phyloP scores from a whole-genome alignment of 352 stramenopile species.

The Phytophthora hibernalis region DNA sequence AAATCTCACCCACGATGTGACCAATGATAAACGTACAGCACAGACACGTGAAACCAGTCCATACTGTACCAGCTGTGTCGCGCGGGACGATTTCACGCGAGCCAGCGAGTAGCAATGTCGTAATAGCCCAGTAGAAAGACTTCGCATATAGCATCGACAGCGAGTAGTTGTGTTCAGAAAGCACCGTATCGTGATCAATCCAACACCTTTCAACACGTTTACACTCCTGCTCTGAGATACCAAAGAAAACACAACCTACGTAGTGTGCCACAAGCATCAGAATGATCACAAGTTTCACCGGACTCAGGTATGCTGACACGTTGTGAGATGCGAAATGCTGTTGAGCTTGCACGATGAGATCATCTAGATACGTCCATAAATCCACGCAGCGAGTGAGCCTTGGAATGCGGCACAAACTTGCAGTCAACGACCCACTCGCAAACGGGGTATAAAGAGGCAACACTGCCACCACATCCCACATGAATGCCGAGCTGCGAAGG shows the following conservation, averaged over 20 bases:
- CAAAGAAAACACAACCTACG: slow-evolving; percentile 73
- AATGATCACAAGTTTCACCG: slow-evolving; percentile 73
- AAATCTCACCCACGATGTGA: slow-evolving; percentile 78
- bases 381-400: slow-evolving; percentile 60
- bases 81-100: slow-evolving; percentile 65
- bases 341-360: slow-evolving; percentile 72
- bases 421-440: slow-evolving; percentile 34
- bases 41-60: slow-evolving; percentile 63
- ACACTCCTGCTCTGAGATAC: slow-evolving; percentile 72
- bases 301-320: slow-evolving; percentile 72
- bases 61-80: slow-evolving; percentile 51
- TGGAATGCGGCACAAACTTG: slow-evolving; percentile 58
- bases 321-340: slow-evolving; percentile 70
- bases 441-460: slow-evolving; percentile 55
- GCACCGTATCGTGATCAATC: slow-evolving; percentile 66
- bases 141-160: slow-evolving; percentile 59
- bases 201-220: slow-evolving; percentile 50
- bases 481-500: slow-evolving; percentile 48
- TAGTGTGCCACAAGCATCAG: slow-evolving; percentile 69
- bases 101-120: slow-evolving; percentile 65
- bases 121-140: slow-evolving; percentile 80
- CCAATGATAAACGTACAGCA: slow-evolving; percentile 79
- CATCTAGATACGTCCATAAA: slow-evolving; percentile 65
- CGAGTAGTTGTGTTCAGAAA: slow-evolving; percentile 65
- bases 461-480: slow-evolving; percentile 60